Evolutionary conservation across 148 eudicot species (phyloP), one percentile per base, ranked within the genome.

Genomic region (Diospyros lotus): DNA sequence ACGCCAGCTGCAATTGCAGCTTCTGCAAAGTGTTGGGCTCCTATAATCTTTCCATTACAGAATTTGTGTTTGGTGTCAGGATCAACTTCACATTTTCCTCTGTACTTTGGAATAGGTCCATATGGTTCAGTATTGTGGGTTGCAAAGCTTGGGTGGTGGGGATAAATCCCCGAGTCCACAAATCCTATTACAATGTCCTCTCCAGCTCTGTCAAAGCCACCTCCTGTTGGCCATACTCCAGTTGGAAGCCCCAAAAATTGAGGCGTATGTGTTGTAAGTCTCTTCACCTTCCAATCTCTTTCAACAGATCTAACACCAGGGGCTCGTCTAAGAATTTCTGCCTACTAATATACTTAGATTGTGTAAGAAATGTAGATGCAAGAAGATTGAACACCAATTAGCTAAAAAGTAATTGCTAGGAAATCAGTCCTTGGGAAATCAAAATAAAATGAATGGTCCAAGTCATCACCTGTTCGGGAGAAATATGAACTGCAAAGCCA

Each of bases 211-310:
- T 87, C 93, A 66, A 84, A 89, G 17, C 99, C 99, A 61, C 97
- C 99, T 70, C 94, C 96, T 63, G 96, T 90, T 1, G 97, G 99
- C 99, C 99, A 95, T 50, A 92, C 99, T 77, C 93, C 96, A 55
- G 99, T 95, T 51, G 99, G 99, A 76, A 95, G 94, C 64, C 99
- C 99, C 84, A 95, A 71, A 80, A 95, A 95, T 73, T 92, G 83
- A n/a, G 99, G 99, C 5, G 99, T 95, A 78, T 95, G 99, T 3
- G 99, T 95, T 11, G 99, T 95, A 75, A 92, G 96, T 81, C 84
- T 90, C 83, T 78, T 88, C 75, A 95, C 97, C 76, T 95, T 95
- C 96, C 96, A 92, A 86, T 95, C 99, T 87, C 90, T 87, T 73
- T 92, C 90, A 54, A 95, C 96, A 18, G 93, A 88, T 79, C 82